Evolutionary conservation across 306 rosid species (phyloP).

Genomic region (Coriaria nepalensis): DNA sequence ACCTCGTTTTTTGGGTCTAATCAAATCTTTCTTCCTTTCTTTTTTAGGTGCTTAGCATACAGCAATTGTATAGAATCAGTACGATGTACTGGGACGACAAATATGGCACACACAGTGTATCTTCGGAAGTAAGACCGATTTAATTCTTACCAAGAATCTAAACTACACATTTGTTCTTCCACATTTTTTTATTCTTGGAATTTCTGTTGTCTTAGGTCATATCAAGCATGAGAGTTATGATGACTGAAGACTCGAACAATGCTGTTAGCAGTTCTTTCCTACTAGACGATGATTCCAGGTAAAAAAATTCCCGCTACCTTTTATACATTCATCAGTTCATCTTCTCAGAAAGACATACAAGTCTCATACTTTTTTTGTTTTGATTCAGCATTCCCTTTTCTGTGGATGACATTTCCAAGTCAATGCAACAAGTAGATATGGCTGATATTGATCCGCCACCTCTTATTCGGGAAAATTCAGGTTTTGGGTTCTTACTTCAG

Average conservation of each 20-base stretch:
- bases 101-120: constrained; percentile 95
- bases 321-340: not conserved
- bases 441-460: constrained; percentile 95
- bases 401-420: constrained; percentile 94
- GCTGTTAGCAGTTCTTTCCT: constrained; percentile 97
- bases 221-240: constrained; percentile 78
- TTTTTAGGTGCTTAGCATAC: constrained; percentile 90
- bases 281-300: constrained; percentile 97
- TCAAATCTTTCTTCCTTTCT: constrained; percentile 8
- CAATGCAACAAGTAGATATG: constrained; percentile 81
- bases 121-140: constrained; percentile 66
- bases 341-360: not conserved
- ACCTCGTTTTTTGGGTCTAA: constrained; percentile 3
- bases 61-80: constrained; percentile 93
- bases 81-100: constrained; percentile 99
- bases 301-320: not conserved
- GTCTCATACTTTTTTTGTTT: constrained; percentile 12
- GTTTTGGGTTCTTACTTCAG: constrained; percentile 81
- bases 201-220: constrained; percentile 40
- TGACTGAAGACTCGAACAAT: constrained; percentile 86
- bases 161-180: not conserved
- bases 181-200: constrained; percentile 8
- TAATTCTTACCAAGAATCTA: not conserved
- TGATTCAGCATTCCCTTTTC: constrained; percentile 89
- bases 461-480: constrained; percentile 91